Percentiles rank a stretch among this genome's conserved stretches.
Conservation (phyloP, 805 yeast species). For the Candida taoyuanica region DNA sequence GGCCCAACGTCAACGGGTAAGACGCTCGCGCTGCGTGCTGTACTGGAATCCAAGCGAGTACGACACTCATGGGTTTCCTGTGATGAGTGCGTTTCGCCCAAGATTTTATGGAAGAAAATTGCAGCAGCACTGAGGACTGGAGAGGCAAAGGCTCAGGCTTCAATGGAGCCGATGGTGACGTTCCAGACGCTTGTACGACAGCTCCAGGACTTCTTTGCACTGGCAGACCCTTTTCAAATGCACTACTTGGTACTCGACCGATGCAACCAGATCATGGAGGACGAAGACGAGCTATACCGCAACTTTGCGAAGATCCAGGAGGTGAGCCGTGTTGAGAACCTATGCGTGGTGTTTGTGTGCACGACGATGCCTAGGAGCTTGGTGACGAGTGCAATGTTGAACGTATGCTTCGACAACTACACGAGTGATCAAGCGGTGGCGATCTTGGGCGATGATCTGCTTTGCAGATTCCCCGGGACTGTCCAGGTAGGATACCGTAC, state of each 20-base stretch:
- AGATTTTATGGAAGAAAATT: constrained; percentile 22
- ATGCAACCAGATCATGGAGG: constrained; percentile 25
- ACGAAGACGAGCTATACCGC: constrained; percentile 12
- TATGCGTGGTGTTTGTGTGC: constrained; percentile 21
- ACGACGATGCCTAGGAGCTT: constrained; percentile 16
- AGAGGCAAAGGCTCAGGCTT: constrained; percentile 10
- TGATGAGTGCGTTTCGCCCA: constrained; percentile 26
- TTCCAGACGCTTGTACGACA: constrained; percentile 23
- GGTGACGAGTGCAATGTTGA: constrained; percentile 19
- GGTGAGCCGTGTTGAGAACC: constrained; percentile 11
- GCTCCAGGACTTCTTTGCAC: constrained; percentile 10
- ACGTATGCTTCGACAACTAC: constrained; percentile 19
- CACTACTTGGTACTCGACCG: constrained; percentile 25
- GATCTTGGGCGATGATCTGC: constrained; percentile 4
- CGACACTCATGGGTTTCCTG: constrained; percentile 20
- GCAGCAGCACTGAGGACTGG: constrained; percentile 11
- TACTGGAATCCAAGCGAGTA: constrained; percentile 9
- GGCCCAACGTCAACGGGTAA: constrained; percentile 26
- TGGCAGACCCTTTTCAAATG: constrained; percentile 17
- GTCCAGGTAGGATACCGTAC: not conserved
- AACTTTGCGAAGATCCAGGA: constrained; percentile 22
- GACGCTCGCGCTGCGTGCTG: constrained; percentile 13
- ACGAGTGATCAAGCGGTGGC: constrained; percentile 10
- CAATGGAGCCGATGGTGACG: constrained; percentile 12
- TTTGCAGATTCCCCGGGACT: constrained; percentile 14